Evolutionary conservation across 352 stramenopile species (phyloP).

Genomic region (Globisporangium canariense): DNA sequence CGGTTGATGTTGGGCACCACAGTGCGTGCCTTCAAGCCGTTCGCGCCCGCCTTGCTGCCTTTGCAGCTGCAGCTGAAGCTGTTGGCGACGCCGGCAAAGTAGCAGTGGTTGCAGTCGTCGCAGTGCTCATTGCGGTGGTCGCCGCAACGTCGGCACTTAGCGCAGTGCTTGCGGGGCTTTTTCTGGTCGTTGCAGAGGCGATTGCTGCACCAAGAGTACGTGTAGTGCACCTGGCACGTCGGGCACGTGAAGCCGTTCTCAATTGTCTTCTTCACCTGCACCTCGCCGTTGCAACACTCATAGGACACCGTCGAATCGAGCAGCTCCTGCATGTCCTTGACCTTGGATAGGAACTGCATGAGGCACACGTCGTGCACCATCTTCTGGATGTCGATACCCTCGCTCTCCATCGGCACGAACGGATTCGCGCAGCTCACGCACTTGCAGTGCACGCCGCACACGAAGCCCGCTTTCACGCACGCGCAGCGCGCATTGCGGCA

Average conservation of each 20-base stretch:
- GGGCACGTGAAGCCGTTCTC: conserved; percentile 62
- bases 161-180: conserved; percentile 76
- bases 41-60: conserved; percentile 21
- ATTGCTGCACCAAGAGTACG: conserved; percentile 83
- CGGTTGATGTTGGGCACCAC: conserved; percentile 40
- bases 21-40: conserved; percentile 40
- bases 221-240: conserved; percentile 54
- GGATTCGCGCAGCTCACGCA: conserved; percentile 76
- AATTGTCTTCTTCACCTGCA: conserved; percentile 66
- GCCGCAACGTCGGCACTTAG: conserved; percentile 71
- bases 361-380: conserved; percentile 73
- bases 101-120: conserved; percentile 80
- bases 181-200: conserved; percentile 71
- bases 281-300: conserved; percentile 48
- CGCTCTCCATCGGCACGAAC: conserved; percentile 68
- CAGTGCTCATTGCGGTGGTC: conserved; percentile 83
- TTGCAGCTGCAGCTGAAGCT: conserved; percentile 82
- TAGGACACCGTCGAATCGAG: conserved; percentile 66
- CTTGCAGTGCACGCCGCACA: conserved; percentile 79
- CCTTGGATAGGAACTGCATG: conserved; percentile 81
- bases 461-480: conserved; percentile 75
- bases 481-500: conserved; percentile 79
- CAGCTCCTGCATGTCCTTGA: conserved; percentile 83
- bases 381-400: conserved; percentile 63
- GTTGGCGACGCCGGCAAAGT: conserved; percentile 82